Percentiles rank a stretch among this genome's conserved stretches.
Conservation (phyloP, 2,329 filamentous ascomycete species). For the Pseudopithomyces chartarum region DNA sequence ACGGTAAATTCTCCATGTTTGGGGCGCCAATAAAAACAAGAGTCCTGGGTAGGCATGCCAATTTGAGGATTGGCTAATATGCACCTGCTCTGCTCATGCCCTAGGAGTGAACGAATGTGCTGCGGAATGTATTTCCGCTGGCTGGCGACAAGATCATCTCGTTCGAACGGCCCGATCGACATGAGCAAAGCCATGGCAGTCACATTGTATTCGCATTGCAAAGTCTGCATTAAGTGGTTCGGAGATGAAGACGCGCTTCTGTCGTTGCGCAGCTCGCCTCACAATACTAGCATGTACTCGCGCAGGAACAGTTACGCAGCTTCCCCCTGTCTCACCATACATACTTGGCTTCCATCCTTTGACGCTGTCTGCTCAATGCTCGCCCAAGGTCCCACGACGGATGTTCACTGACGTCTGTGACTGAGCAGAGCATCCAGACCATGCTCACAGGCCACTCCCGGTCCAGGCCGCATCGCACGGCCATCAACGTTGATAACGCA, state of each 20-base stretch:
- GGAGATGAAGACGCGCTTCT: not conserved
- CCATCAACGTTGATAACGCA: constrained; percentile 1
- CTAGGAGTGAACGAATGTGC: not conserved
- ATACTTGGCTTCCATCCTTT: not conserved
- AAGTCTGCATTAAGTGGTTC: not conserved
- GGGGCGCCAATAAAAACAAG: not conserved
- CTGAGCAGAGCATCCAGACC: constrained; percentile 10
- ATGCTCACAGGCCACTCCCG: not conserved
- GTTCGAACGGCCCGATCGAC: not conserved
- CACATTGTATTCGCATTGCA: not conserved
- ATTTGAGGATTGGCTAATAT: not conserved
- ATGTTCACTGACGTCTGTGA: constrained; percentile 7
- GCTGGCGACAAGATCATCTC: not conserved
- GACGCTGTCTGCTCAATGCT: not conserved
- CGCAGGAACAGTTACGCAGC: not conserved
- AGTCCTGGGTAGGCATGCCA: not conserved
- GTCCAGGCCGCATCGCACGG: constrained; percentile 11
- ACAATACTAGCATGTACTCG: not conserved
- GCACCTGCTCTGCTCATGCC: not conserved
- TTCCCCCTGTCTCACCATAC: not conserved
- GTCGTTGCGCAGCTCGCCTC: not conserved
- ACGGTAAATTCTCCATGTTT: not conserved
- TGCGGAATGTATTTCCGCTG: not conserved
- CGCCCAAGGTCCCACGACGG: not conserved
- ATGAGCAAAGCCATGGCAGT: not conserved